A percentile compares a stretch with the other conserved stretches of the same genome.
Evolutionary conservation across 345 rosid genomes (phyloP).

Genomic region (Brassica rapa): DNA sequence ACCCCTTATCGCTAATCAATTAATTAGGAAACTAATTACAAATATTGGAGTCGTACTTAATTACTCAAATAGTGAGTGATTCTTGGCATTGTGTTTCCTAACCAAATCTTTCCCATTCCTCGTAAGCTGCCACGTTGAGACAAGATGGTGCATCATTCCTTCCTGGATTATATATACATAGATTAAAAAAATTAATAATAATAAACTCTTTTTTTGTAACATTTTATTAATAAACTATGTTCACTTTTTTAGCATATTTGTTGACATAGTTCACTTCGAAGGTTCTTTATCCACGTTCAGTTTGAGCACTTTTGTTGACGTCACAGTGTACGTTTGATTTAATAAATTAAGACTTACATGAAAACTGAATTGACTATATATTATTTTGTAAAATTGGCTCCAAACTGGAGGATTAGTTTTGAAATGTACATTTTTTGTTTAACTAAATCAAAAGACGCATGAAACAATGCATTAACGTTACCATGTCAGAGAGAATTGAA

Average conservation of each 20-base stretch:
- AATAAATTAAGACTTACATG: not conserved
- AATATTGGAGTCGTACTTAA: conserved; percentile 11
- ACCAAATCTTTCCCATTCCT: conserved; percentile 32
- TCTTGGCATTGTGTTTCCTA: conserved; percentile 30
- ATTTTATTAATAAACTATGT: not conserved
- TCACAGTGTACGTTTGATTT: not conserved
- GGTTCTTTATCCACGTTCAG: conserved; percentile 6
- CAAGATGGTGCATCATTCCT: not conserved
- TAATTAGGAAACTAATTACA: conserved; percentile 8
- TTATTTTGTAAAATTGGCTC: no score
- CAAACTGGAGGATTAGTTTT: not conserved
- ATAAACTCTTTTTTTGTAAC: not conserved
- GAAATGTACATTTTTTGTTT: not conserved
- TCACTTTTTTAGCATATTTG: not conserved
- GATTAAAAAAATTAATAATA: not conserved
- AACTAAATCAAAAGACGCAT: not conserved
- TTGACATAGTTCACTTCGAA: no score
- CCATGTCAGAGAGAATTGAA: no score
- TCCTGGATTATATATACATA: not conserved
- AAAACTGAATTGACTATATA: no score
- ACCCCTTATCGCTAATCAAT: conserved; percentile 13
- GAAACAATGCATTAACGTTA: not conserved
- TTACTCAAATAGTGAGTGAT: conserved; percentile 19
- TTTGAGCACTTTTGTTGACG: not conserved
- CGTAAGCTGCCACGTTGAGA: conserved; percentile 25